Conservation (phyloP, 2,329 filamentous ascomycete species). For the Epichloe brachyelytri region DNA sequence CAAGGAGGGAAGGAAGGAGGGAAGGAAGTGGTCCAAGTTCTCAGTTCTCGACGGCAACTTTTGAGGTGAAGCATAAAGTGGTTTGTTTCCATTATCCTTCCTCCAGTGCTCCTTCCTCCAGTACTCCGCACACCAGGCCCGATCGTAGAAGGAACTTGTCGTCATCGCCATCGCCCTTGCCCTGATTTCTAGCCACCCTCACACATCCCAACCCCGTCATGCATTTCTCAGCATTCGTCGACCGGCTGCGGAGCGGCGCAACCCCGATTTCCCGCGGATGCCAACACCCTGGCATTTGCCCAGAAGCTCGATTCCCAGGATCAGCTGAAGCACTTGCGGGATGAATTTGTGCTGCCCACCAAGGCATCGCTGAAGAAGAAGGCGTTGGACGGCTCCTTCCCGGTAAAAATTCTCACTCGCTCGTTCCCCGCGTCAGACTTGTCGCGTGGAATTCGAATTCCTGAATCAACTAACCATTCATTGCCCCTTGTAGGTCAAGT, state of each 20-base stretch:
- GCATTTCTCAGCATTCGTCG: conserved; percentile 26
- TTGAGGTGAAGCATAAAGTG: conserved; percentile 4
- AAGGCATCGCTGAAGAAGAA: conserved; percentile 57
- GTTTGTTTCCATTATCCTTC: conserved; percentile 4
- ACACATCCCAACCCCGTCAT: conserved; percentile 12
- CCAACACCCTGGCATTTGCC: conserved; percentile 35
- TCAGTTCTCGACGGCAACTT: not conserved
- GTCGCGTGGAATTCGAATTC: not conserved
- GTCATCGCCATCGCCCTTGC: not conserved
- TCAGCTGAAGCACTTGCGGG: conserved; percentile 44
- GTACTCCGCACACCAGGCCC: too few species aligned
- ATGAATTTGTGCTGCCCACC: conserved; percentile 67
- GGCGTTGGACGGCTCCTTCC: conserved; percentile 35
- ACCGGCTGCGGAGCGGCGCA: conserved; percentile 27
- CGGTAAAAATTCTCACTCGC: conserved; percentile 14
- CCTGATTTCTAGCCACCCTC: too few species aligned
- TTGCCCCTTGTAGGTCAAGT: not conserved
- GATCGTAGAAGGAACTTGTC: not conserved
- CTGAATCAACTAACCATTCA: not conserved
- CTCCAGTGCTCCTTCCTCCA: too few species aligned
- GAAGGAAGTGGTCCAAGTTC: too few species aligned
- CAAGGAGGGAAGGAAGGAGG: not conserved
- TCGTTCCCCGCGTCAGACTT: not conserved
- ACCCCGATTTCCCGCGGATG: conserved; percentile 32
- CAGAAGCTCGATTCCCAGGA: conserved; percentile 45